These are phyloP conservation scores for Multifurca ochricompacta DNA, from an alignment of 768 basidiomycete species.

Conservation along the genomic window DNA sequence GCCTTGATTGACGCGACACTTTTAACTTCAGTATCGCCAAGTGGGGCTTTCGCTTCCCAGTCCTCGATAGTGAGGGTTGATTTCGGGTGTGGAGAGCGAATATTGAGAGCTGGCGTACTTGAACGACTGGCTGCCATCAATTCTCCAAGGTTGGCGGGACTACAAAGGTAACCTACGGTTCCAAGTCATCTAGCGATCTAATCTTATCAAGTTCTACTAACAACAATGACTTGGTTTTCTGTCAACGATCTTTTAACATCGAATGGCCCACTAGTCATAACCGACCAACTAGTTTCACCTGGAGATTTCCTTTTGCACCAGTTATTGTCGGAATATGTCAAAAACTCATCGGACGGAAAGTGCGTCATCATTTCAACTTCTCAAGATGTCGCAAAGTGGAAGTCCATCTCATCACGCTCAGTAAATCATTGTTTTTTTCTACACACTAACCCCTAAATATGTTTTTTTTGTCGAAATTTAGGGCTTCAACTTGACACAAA, in stretches of 20 bases:
- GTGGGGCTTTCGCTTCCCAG: conserved; percentile 81
- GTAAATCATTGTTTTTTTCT: conserved; percentile 34
- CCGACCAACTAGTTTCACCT: conserved; percentile 63
- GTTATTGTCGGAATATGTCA: conserved; percentile 44
- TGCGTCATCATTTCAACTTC: conserved; percentile 52
- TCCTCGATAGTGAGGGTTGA: conserved; percentile 67
- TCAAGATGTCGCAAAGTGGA: conserved; percentile 52
- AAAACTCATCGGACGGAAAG: conserved; percentile 29
- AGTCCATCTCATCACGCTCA: conserved; percentile 51
- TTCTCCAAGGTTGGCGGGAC: too few relatives aligned
- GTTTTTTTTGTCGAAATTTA: neutral
- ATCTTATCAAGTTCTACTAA: conserved; percentile 10
- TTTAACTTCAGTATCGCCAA: conserved; percentile 58
- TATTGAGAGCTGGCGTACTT: conserved; percentile 21
- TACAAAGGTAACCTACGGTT: too few relatives aligned
- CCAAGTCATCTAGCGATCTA: too few relatives aligned
- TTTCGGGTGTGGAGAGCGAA: conserved; percentile 31
- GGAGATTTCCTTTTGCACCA: conserved; percentile 67
- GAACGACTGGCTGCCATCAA: conserved; percentile 15
- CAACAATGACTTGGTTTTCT: conserved; percentile 51
- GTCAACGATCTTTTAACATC: conserved; percentile 37
- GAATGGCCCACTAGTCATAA: conserved; percentile 50
- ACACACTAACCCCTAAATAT: neutral
- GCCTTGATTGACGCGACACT: conserved; percentile 59
- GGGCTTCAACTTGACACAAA: conserved; percentile 14